Evolutionary conservation across 2,329 filamentous ascomycete species (phyloP), one percentile per base, ranked within the genome.

Genomic region (Leptographium lundbergii): DNA sequence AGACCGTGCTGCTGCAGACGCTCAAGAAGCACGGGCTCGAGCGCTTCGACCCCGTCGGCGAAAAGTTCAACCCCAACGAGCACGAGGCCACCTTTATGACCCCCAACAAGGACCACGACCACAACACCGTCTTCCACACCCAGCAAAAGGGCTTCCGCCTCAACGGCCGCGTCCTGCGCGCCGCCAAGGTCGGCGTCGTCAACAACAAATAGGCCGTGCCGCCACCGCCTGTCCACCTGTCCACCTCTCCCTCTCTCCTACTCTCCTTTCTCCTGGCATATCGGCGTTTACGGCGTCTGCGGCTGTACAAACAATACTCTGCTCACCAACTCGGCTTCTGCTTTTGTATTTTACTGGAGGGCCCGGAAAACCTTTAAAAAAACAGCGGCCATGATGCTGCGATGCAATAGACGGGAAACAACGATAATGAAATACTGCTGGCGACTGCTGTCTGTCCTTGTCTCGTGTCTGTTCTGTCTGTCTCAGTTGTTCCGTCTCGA

Each of bases 51-150:
- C 92, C 94, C 22, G 76, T 83, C 64, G 81, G 84, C 66, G 87
- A 94, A 71, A 91, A 89, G 74, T 99, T 99, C 78, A 87, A 99
- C 77, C 91, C 94, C 65, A 96, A 96, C 74, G 81, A 89, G 74
- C 94, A 97, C 72, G 94, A 99, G 79, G 94, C 94, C 45, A 94
- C 89, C 25, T 97, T 97, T 76, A 91, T 95, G 86, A 85, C 89
- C 11, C 89, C 91, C 51, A 84, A 90, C 77, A 81, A 85, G 57
- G 91, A 84, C 66, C 95, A 95, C 80, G 88, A 96, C 73, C 85
- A 97, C 69, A 90, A 89, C 66, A 88, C 85, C 59, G 89, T 96
- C 69, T 94, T 97, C 77, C 85, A 87, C 71, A 90, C 90, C 56
- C 92, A 97, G 80, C 89, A 89, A 74, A 97, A 96, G 80, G 94